Conservation (phyloP, 805 yeast genomes). For the Novakomyces olei region DNA sequence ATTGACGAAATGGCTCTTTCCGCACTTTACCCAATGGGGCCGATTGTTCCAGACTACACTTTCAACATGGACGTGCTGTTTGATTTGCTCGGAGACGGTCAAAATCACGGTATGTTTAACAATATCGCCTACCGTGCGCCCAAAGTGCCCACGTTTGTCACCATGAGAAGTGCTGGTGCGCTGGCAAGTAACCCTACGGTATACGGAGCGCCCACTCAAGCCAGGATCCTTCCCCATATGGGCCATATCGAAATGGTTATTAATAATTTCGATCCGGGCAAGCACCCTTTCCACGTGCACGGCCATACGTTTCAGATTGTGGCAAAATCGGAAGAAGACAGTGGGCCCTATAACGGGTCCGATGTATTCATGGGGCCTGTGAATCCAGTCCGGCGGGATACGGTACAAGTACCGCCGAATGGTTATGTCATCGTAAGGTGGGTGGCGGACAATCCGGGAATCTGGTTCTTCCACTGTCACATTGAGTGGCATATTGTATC, state of each 20-base stretch:
- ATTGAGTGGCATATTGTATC: conserved; percentile 96
- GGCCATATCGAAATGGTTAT: conserved; percentile 59
- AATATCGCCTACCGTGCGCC: conserved; percentile 58
- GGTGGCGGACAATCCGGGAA: conserved; percentile 89
- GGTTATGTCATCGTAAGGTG: conserved; percentile 73
- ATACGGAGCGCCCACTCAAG: conserved; percentile 62
- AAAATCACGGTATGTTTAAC: conserved; percentile 92
- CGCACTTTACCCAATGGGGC: conserved; percentile 36
- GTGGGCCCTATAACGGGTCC: conserved; percentile 34
- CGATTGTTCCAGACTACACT: conserved; percentile 45
- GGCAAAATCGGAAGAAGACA: conserved; percentile 41
- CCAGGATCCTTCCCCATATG: conserved; percentile 44
- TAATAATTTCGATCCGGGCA: conserved; percentile 76
- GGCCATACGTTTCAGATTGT: conserved; percentile 78
- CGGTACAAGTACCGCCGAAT: conserved; percentile 54
- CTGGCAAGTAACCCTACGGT: conserved; percentile 33
- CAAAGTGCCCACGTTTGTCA: conserved; percentile 70
- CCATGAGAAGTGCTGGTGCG: conserved; percentile 32
- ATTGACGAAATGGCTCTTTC: conserved; percentile 60
- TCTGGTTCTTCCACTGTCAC: conserved; percentile 97
- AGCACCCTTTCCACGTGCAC: conserved; percentile 94
- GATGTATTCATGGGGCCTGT: conserved; percentile 34
- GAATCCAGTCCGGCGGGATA: conserved; percentile 69
- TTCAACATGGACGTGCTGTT: conserved; percentile 54
- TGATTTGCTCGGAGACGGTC: conserved; percentile 71